Base-by-base conservation (phyloP, 2,329 filamentous ascomycete species). In the Eutypella sp. region DNA sequence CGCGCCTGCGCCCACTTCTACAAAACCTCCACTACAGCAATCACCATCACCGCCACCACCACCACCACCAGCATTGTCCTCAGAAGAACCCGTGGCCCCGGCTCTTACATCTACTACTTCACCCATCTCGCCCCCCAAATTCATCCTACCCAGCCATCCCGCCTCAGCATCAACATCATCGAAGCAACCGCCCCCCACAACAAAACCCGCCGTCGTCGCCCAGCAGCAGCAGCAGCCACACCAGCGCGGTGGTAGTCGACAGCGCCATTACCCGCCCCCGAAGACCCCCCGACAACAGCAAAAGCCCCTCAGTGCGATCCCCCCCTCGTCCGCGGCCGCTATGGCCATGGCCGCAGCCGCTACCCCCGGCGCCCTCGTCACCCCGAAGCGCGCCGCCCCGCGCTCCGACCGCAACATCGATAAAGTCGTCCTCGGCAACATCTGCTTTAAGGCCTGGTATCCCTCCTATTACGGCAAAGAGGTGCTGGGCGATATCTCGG, bases 361-460 rank as follows among this genome's bases (percentile, higher is more conserved):
- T 2, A n/a, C 48, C 33, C 9, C 51, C n/a, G n/a, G 29, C 4
- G 15, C 46, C 11, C 41, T 36, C 3, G 41, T 47, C 6, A 57
- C 57, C 1, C 68, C 67, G 4, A 69, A 67, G 27, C 67, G 52
- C 5, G 47, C 51, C 41, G 19, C 69, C 5, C 68, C 66, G 1
- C 66, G 67, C 29, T 62, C 74, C 9, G 83, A 86, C 56, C 86
- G 87, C 47, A 96, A 95, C 64, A 85, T 96, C 53, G 82, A 89
- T 61, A 87, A 89, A 62, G 88, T 96, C 42, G 84, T 95, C 45
- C 75, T 96, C 50, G 92, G 91, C 4, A 82, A 90, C 57, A 75
- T 93, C 25, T 82, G 84, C 57, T 95, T 96, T 70, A 83, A 84
- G 57, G 87, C 91, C 3, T 96, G 91, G 90, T 96, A 93, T 65